phyloP scores from a whole-genome alignment of 1,284 basidiomycete species.

The Ustilago xerochloae region DNA sequence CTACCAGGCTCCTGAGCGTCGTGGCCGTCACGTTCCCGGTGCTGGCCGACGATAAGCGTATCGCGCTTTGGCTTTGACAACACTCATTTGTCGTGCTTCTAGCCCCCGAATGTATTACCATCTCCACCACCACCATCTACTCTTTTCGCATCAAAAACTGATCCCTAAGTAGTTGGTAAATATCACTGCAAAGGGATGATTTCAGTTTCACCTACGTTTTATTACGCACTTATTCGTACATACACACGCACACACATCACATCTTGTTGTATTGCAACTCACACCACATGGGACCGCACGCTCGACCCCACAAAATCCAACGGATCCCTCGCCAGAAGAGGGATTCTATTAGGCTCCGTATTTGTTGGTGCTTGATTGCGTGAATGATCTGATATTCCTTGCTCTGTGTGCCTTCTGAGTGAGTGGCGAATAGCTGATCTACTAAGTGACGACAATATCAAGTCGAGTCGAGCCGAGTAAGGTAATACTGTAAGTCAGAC shows the following conservation, averaged over 20 bases:
- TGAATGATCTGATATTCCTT: background rate
- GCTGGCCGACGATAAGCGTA: constrained; percentile 65
- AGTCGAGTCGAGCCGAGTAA: too few relatives aligned
- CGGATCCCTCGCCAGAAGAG: constrained; percentile 38
- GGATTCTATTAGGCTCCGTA: constrained; percentile 37
- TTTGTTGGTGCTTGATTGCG: background rate
- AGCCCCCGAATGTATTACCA: constrained; percentile 32
- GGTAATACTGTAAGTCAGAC: too few relatives aligned
- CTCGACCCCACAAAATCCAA: constrained; percentile 33
- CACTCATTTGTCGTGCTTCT: background rate
- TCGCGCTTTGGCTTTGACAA: constrained; percentile 5
- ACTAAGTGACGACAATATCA: too few relatives aligned
- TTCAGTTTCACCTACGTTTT: too few relatives aligned
- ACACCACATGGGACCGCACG: constrained; percentile 15
- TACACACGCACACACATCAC: constrained; percentile 16
- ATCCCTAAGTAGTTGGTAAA: too few relatives aligned
- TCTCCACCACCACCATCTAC: too few relatives aligned
- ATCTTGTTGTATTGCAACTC: constrained; percentile 36
- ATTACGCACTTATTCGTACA: constrained; percentile 10
- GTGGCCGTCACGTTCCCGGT: constrained; percentile 66
- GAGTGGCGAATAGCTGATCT: too few relatives aligned
- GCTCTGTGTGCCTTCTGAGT: background rate
- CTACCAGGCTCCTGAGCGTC: constrained; percentile 64
- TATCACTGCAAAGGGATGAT: too few relatives aligned
- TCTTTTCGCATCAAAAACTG: too few relatives aligned